Conservation (phyloP, 768 basidiomycete genomes). For the Mrakia frigida region DNA sequence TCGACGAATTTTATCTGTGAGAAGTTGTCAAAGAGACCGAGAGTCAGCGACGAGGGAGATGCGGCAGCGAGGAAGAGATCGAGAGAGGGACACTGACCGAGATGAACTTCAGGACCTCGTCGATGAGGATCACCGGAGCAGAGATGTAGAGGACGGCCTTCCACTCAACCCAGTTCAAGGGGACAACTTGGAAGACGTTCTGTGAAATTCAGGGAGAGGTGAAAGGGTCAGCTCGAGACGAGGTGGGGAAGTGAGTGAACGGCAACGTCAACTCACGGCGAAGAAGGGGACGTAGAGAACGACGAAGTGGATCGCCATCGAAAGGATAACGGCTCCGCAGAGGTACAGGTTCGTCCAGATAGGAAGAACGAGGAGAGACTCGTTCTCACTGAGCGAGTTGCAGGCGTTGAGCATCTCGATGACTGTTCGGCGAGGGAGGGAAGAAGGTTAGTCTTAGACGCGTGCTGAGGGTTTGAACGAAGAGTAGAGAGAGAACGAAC, state of each 20-base stretch:
- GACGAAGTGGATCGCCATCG: conserved; percentile 88
- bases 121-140: conserved; percentile 79
- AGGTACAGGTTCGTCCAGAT: conserved; percentile 94
- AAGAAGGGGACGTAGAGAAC: conserved; percentile 98
- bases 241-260: neutral
- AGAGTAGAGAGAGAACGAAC: conserved; percentile 3
- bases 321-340: conserved; percentile 77
- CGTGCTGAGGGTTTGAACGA: neutral
- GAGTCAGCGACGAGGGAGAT: neutral
- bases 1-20: neutral
- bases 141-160: conserved; percentile 82
- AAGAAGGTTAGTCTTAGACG: conserved; percentile 26
- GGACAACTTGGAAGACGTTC: conserved; percentile 84
- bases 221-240: conserved; percentile 1
- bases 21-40: neutral
- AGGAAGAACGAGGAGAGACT: conserved; percentile 79
- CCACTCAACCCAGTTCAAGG: conserved; percentile 93
- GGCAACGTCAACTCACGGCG: conserved; percentile 55
- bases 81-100: conserved; percentile 34
- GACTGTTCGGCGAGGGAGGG: conserved; percentile 28
- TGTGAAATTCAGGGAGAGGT: conserved; percentile 40
- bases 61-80: neutral
- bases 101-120: conserved; percentile 78
- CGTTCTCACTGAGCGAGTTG: conserved; percentile 95
- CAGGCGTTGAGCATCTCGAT: conserved; percentile 46